phyloP scores from a whole-genome alignment of 2,329 filamentous ascomycete species.

The Colletotrichum godetiae region DNA sequence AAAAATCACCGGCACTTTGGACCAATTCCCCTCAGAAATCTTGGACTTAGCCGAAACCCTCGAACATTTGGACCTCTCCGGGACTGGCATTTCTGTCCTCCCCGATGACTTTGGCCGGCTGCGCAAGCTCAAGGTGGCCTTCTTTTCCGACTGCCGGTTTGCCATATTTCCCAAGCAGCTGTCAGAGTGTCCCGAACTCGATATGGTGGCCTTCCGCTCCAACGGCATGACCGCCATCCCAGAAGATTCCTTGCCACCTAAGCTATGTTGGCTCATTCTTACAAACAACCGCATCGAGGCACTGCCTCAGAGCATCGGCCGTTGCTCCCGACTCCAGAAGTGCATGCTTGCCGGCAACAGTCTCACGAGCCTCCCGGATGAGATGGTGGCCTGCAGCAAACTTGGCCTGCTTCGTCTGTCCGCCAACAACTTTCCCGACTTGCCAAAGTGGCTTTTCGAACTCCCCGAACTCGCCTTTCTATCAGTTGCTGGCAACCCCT shows the following conservation, averaged over 20 bases:
- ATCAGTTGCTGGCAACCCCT: constrained; percentile 60
- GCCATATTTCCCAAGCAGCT: constrained; percentile 53
- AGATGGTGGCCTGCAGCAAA: constrained; percentile 56
- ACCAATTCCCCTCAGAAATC: constrained; percentile 52
- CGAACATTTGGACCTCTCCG: constrained; percentile 60
- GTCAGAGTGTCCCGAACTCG: constrained; percentile 55
- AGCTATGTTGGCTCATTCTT: constrained; percentile 59
- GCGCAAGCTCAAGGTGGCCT: constrained; percentile 56
- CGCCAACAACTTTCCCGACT: constrained; percentile 50
- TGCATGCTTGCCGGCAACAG: constrained; percentile 61
- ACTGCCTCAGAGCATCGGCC: constrained; percentile 55
- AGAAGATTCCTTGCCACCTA: constrained; percentile 53
- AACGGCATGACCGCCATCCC: constrained; percentile 57
- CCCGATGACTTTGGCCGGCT: constrained; percentile 52
- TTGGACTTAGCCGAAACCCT: constrained; percentile 53
- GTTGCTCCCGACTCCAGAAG: constrained; percentile 56
- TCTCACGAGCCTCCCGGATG: constrained; percentile 51
- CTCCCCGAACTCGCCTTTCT: constrained; percentile 59
- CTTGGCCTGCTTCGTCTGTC: constrained; percentile 57
- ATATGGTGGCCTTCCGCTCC: constrained; percentile 60
- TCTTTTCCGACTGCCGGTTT: constrained; percentile 60
- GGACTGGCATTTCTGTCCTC: constrained; percentile 53
- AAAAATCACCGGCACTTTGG: constrained; percentile 48
- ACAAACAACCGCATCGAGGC: constrained; percentile 55
- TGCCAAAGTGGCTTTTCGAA: constrained; percentile 57